phyloP scores from a whole-genome alignment of 768 basidiomycete species.

The Trametopsis cervina region DNA sequence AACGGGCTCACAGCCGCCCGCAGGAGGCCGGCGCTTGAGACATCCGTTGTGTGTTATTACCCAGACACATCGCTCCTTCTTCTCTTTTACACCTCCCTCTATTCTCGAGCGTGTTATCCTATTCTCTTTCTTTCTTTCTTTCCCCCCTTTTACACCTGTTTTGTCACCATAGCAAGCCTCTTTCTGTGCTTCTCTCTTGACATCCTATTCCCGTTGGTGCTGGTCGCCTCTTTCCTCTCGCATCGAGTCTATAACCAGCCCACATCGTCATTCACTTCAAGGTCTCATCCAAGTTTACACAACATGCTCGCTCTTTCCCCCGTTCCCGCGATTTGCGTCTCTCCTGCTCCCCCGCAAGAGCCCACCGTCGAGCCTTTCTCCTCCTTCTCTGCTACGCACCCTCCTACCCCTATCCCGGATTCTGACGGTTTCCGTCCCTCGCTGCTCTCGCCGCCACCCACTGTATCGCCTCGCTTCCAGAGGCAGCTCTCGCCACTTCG shows the following conservation, averaged over 20 bases:
- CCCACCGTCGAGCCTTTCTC: constrained; percentile 49
- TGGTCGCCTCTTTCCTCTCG: constrained; percentile 22
- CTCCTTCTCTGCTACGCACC: constrained; percentile 39
- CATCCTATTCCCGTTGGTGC: constrained; percentile 24
- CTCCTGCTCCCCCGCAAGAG: constrained; percentile 55
- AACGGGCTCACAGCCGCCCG: too few relatives aligned
- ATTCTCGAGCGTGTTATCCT: constrained; percentile 20
- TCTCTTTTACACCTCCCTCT: constrained; percentile 14
- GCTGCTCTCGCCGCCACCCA: constrained; percentile 52
- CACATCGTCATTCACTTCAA: constrained; percentile 44
- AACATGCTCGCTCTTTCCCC: constrained; percentile 30
- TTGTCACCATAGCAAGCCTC: constrained; percentile 19
- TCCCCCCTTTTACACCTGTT: constrained; percentile 20
- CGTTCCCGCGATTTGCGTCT: constrained; percentile 66
- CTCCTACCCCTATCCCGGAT: constrained; percentile 24
- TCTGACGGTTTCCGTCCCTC: constrained; percentile 51
- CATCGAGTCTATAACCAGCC: constrained; percentile 12
- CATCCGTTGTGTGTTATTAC: too few relatives aligned
- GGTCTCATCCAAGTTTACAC: constrained; percentile 19
- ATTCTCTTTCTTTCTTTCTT: constrained; percentile 23
- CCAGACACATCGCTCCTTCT: constrained; percentile 1
- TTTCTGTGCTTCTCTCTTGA: neutral
- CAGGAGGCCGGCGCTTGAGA: too few relatives aligned
- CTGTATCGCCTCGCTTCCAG: constrained; percentile 31
- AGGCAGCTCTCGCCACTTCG: constrained; percentile 46